phyloP scores from a whole-genome alignment of 139 green algal species.

The Closterium sp. region DNA sequence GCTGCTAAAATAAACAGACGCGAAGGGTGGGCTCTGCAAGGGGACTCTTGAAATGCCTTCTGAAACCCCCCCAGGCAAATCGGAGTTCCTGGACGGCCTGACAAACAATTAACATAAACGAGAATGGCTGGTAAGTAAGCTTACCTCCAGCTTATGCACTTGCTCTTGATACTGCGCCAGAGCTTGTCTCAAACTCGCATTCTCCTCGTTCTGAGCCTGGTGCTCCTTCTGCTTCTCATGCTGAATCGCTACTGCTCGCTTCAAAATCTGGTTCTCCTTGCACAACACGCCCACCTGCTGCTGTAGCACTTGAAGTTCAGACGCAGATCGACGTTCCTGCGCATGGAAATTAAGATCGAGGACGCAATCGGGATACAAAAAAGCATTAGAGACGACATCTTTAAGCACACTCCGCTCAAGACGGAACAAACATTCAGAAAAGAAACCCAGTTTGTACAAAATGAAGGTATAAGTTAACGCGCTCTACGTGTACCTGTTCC shows the following conservation, averaged over 20 bases:
- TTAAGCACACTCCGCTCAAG: too few relatives aligned
- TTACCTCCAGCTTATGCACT: constrained; percentile 16
- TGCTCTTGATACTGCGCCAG: constrained; percentile 43
- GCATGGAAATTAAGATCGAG: background rate
- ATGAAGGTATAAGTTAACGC: too few relatives aligned
- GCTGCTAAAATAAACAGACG: too few relatives aligned
- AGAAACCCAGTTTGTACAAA: too few relatives aligned
- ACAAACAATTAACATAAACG: background rate
- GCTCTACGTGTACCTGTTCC: background rate
- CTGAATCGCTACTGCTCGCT: constrained; percentile 47
- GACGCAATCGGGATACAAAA: too few relatives aligned
- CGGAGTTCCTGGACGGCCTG: too few relatives aligned
- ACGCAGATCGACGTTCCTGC: background rate
- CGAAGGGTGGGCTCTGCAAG: too few relatives aligned
- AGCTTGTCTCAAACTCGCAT: constrained; percentile 2
- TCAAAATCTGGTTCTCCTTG: constrained; percentile 47
- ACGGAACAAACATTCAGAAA: too few relatives aligned
- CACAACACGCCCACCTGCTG: constrained; percentile 9
- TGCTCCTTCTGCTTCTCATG: constrained; percentile 32
- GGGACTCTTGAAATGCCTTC: too few relatives aligned
- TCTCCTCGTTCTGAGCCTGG: background rate
- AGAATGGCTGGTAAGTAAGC: background rate
- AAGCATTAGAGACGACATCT: too few relatives aligned
- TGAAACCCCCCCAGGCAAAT: too few relatives aligned
- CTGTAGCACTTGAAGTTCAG: constrained; percentile 1